phyloP scores from a whole-genome alignment of 495 filamentous ascomycete genomes.

The Cercophora scortea region DNA sequence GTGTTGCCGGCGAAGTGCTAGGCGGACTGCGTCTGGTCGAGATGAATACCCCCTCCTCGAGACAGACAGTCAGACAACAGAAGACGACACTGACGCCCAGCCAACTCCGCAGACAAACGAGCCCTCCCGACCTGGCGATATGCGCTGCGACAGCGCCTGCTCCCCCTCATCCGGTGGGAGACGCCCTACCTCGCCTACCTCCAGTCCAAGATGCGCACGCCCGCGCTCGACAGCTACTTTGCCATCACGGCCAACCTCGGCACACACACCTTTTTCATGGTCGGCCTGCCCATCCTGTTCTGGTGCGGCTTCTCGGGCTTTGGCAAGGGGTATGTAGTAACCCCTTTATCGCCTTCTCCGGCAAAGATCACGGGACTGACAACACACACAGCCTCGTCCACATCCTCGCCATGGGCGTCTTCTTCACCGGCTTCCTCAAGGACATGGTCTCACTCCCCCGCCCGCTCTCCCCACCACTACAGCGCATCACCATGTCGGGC shows the following conservation, averaged over 20 bases:
- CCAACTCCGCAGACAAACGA: constrained; percentile 56
- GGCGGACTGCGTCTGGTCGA: not conserved
- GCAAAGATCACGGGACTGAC: not conserved
- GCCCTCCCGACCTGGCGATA: constrained; percentile 87
- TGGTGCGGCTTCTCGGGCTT: constrained; percentile 83
- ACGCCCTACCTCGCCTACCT: constrained; percentile 85
- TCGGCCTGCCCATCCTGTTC: constrained; percentile 83
- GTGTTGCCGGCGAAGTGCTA: no score
- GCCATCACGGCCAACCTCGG: constrained; percentile 94
- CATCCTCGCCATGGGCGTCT: constrained; percentile 81
- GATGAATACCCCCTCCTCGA: not conserved
- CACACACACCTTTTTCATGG: constrained; percentile 98
- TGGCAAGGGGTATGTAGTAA: constrained; percentile 69
- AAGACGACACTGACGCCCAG: constrained; percentile 2
- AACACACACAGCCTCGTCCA: constrained; percentile 61
- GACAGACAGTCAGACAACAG: not conserved
- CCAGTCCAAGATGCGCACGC: constrained; percentile 70
- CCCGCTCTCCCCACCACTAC: constrained; percentile 84
- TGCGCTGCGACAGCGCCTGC: constrained; percentile 64
- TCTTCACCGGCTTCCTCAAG: constrained; percentile 89
- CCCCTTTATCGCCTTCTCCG: constrained; percentile 13
- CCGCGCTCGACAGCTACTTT: constrained; percentile 87
- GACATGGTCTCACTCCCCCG: constrained; percentile 92
- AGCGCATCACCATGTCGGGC: constrained; percentile 94
- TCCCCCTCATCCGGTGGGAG: constrained; percentile 88